These are phyloP conservation scores for Raphanus hybrid DNA, from an alignment of 441 rosid species.

Conservation along the genomic window DNA sequence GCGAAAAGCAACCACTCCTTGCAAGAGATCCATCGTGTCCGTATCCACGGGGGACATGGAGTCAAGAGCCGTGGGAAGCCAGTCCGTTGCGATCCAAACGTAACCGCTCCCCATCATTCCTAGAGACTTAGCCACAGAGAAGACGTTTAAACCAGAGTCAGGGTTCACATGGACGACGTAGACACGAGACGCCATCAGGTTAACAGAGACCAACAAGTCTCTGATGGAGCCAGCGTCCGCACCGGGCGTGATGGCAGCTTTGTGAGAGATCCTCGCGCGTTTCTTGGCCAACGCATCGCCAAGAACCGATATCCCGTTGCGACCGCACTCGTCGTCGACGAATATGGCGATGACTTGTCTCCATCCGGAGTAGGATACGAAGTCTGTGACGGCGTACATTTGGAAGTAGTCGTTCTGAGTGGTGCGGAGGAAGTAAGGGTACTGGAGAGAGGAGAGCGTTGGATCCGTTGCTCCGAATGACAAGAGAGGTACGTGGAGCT, in stretches of 20 bases:
- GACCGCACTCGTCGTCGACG: conserved; percentile 92
- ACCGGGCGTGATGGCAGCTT: conserved; percentile 76
- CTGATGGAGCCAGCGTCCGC: conserved; percentile 51
- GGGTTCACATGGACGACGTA: conserved; percentile 92
- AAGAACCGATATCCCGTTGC: conserved; percentile 73
- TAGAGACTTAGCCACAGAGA: conserved; percentile 73
- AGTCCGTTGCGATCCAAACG: conserved; percentile 97
- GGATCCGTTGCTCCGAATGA: conserved; percentile 97
- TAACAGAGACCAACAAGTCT: conserved; percentile 66
- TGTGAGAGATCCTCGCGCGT: conserved; percentile 73
- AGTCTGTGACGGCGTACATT: conserved; percentile 81
- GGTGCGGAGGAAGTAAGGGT: conserved; percentile 85
- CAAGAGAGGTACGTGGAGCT: conserved; percentile 90
- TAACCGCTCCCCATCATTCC: conserved; percentile 74
- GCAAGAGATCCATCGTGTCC: conserved; percentile 67
- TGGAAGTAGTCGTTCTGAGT: conserved; percentile 83
- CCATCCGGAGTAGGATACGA: conserved; percentile 68
- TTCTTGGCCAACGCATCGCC: conserved; percentile 82
- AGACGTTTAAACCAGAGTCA: conserved; percentile 76
- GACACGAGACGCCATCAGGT: conserved; percentile 84
- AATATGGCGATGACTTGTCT: conserved; percentile 82
- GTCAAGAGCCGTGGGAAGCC: conserved; percentile 86
- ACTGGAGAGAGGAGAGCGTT: conserved; percentile 80
- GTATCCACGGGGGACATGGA: conserved; percentile 51
- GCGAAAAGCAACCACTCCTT: conserved; percentile 89